These are phyloP conservation scores for Tillandsia leiboldiana DNA, from an alignment of 176 grass and related monocot species.

Conservation along the genomic window DNA sequence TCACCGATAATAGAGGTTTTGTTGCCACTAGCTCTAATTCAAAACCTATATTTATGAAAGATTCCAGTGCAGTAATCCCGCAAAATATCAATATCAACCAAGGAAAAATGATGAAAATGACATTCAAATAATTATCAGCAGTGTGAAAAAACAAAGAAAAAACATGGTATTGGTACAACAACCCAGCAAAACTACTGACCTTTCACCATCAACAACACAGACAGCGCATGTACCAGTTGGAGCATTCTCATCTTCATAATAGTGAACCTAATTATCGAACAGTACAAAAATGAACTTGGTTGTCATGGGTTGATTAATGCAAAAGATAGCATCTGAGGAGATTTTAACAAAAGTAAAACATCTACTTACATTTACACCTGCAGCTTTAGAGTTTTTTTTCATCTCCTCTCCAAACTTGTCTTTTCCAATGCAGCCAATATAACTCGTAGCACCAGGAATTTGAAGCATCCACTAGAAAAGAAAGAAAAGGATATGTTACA, in stretches of 20 bases:
- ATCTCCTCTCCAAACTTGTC: slow-evolving; percentile 97
- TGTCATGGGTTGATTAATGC: neutral
- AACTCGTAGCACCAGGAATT: slow-evolving; percentile 80
- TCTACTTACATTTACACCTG: slow-evolving; percentile 74
- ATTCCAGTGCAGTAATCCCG: too few relatives aligned
- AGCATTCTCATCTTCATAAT: slow-evolving; percentile 70
- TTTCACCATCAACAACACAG: slow-evolving; percentile 94
- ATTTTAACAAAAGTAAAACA: neutral
- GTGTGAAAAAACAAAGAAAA: neutral
- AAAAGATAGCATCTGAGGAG: slow-evolving; percentile 4
- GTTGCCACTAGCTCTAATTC: too few relatives aligned
- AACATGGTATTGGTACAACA: neutral
- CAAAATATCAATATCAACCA: too few relatives aligned
- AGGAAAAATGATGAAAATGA: too few relatives aligned
- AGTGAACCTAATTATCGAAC: slow-evolving; percentile 47
- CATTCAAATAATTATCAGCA: too few relatives aligned
- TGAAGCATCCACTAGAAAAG: slow-evolving; percentile 91
- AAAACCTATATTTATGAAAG: too few relatives aligned
- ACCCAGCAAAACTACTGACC: slow-evolving; percentile 20
- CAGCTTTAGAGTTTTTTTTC: slow-evolving; percentile 66
- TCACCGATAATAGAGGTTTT: too few relatives aligned
- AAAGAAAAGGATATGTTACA: slow-evolving; percentile 1
- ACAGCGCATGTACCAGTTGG: slow-evolving; percentile 96
- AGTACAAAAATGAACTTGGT: neutral
- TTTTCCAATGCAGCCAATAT: slow-evolving; percentile 95